These are phyloP conservation scores for Aspergillus proliferans DNA, from an alignment of 2,329 filamentous ascomycete genomes.

Conservation along the genomic window DNA sequence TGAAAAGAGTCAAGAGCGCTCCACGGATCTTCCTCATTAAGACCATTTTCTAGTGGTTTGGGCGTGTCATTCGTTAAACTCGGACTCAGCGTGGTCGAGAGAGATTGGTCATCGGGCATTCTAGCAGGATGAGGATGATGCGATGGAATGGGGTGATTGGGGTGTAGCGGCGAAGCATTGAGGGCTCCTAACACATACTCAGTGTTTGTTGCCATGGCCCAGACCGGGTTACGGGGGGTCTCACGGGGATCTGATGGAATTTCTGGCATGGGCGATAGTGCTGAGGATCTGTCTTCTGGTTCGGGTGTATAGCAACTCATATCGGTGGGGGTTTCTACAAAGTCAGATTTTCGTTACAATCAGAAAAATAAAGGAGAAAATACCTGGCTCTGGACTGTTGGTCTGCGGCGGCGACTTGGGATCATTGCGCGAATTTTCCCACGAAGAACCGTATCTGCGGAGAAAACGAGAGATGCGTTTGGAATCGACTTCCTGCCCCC, in stretches of 20 bases:
- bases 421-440: constrained; percentile 16
- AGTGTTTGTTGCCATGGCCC: constrained; percentile 4
- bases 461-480: constrained; percentile 31
- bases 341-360: background rate
- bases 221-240: constrained; percentile 4
- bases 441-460: constrained; percentile 24
- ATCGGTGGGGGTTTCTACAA: constrained; percentile 29
- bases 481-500: constrained; percentile 27
- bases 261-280: constrained; percentile 24
- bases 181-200: background rate
- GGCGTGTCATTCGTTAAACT: constrained; percentile 7
- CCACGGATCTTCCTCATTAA: constrained; percentile 8
- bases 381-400: constrained; percentile 29
- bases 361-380: constrained; percentile 5
- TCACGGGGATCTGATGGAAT: constrained; percentile 21
- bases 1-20: constrained; percentile 13
- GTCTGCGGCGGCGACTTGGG: constrained; percentile 12
- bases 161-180: background rate
- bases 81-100: constrained; percentile 13
- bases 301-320: constrained; percentile 35
- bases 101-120: constrained; percentile 19
- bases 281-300: constrained; percentile 23
- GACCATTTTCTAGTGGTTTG: constrained; percentile 4
- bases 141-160: constrained; percentile 18
- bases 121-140: constrained; percentile 3